These are phyloP conservation scores for Suhomyces emberorum DNA, from an alignment of 805 yeast genomes.

Conservation along the genomic window DNA sequence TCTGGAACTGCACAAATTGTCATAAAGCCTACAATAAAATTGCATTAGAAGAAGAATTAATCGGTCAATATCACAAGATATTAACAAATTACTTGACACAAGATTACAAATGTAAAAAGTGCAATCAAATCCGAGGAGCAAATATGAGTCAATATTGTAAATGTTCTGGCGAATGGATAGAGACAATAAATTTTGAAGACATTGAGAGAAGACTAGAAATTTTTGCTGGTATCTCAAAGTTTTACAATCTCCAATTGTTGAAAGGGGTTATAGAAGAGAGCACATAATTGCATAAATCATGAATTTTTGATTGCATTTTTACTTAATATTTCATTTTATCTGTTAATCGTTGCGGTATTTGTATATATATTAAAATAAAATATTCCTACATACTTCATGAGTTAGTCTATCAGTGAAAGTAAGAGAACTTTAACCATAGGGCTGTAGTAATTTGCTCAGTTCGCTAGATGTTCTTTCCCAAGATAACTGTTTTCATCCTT, in stretches of 20 bases:
- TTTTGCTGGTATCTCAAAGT: conserved; percentile 57
- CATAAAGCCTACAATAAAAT: conserved; percentile 59
- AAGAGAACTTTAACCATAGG: too few species aligned
- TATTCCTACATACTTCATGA: too few species aligned
- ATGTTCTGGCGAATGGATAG: conserved; percentile 86
- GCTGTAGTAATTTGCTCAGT: too few species aligned
- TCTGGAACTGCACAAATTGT: conserved; percentile 70
- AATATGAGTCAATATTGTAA: conserved; percentile 72
- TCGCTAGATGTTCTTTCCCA: too few species aligned
- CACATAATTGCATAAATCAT: too few species aligned
- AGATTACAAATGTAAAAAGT: conserved; percentile 77
- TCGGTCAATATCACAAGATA: conserved; percentile 56
- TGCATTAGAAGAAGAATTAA: conserved; percentile 73
- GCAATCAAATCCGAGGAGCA: conserved; percentile 62
- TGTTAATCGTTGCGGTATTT: not conserved
- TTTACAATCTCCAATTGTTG: conserved; percentile 59
- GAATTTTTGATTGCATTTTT: not conserved
- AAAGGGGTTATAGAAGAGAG: conserved; percentile 30
- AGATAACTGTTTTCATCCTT: too few species aligned
- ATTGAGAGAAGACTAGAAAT: conserved; percentile 45
- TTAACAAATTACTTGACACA: conserved; percentile 68
- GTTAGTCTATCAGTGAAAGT: too few species aligned
- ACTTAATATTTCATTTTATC: not conserved
- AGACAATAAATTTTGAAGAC: conserved; percentile 45
- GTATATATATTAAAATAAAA: too few species aligned